Percentiles rank a stretch among this genome's conserved stretches.
Evolutionary conservation across 169 alveolate genomes (phyloP).

Genomic region (Eimeria necatrix): DNA sequence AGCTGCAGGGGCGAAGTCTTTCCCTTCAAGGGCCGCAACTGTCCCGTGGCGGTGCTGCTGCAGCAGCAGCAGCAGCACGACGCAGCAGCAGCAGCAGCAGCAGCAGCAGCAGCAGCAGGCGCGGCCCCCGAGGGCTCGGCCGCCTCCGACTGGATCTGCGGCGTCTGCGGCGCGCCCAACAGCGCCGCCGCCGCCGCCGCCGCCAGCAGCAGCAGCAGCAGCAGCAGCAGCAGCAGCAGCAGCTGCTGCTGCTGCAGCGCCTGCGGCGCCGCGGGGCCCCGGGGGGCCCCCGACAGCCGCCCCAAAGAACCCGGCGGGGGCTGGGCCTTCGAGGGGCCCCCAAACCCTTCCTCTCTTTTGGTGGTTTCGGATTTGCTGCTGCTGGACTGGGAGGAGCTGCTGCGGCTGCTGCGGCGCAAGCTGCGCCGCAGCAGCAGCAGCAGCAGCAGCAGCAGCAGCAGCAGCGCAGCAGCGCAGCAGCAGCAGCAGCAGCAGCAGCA

Average conservation of each 20-base stretch:
- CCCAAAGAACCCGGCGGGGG: constrained; percentile 10
- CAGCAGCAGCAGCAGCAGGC: background rate
- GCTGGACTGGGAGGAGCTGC: constrained; percentile 22
- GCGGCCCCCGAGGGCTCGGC: background rate
- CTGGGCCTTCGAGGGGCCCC: constrained; percentile 22
- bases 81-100: background rate
- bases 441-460: constrained; percentile 36
- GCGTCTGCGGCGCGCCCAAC: background rate
- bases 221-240: constrained; percentile 49
- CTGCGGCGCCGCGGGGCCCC: background rate
- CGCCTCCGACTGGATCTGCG: background rate
- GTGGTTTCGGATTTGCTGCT: constrained; percentile 18
- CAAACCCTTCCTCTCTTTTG: constrained; percentile 7
- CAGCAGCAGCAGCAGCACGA: background rate
- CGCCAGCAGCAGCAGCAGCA: background rate
- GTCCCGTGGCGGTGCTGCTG: constrained; percentile 1
- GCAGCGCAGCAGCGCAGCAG: background rate
- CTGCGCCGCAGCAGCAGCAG: constrained; percentile 39
- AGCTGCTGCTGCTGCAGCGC: background rate
- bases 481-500: background rate
- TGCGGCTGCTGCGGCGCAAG: constrained; percentile 24
- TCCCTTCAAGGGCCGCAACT: background rate
- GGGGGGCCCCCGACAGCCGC: background rate
- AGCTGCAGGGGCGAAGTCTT: constrained; percentile 5
- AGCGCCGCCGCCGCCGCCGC: background rate